Base-by-base conservation (phyloP, 2,329 filamentous ascomycete genomes). In the Neofusicoccum umdonicola region DNA sequence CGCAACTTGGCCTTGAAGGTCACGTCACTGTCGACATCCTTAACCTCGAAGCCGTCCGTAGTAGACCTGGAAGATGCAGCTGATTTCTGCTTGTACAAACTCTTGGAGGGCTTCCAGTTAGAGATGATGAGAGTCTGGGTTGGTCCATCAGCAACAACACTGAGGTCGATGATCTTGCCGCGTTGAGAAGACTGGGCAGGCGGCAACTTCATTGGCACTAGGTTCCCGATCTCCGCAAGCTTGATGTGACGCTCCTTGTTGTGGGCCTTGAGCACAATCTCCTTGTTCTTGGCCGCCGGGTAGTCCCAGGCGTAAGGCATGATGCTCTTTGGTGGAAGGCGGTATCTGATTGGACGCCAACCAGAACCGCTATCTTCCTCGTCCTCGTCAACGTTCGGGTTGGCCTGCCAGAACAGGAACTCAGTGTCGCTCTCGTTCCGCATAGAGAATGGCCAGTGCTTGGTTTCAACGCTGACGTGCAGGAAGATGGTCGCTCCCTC, bases 241-340 rank as follows among this genome's bases (percentile, higher is more conserved):
- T 96, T 97, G 74, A 99, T 90, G 73, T 97, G 92, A 35, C 95
- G 85, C 74, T 97, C 93, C 72, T 90, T 92, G 67, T 88, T 88
- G 71, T 89, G 88, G 7, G 89, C 90, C 62, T 83, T 88, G 73
- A 99, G 87, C 57, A 98, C 88, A 44, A 99, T 86, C 75, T 97
- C 95, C 72, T 95, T 96, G 79, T 92, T 90, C 79, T 96, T 97
- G n/a, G 93, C 93, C 1, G 95, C 94, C 1, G 95, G 96, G 78
- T 97, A 99, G 74, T 99, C 96, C 95, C 95, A 99, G 1, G 95
- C 94, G 73, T 99, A 99, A 0, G 96, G 95, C 95, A 99, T 99
- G 77, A 99, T 97, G 77, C 94, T 98, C 66, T 95, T 86, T 12
- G 94, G 89, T 2, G 96, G 96, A 35, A 99, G 83, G 37, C 94